Evolutionary conservation across 148 eudicot genomes (phyloP), one percentile per base, ranked within the genome.

Genomic region (Persicaria maculosa): DNA sequence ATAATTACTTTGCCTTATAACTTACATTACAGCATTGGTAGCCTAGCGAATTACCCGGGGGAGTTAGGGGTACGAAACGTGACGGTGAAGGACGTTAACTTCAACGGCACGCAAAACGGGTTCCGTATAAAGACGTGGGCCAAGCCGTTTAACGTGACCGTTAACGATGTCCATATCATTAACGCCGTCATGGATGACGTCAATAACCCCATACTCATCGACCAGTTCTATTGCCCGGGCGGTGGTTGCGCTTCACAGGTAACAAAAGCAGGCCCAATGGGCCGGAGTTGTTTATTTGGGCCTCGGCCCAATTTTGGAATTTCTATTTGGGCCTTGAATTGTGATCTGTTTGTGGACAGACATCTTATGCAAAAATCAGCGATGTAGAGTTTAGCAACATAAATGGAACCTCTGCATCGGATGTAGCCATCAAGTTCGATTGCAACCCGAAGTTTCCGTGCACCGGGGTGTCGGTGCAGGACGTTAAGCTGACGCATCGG

Each of bases 51-150:
- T 0, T 43, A 57, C 1, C 47, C 59, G 15, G 82, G 85, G 12
- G 84, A 79, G 47, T 62, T 57, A 15, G 73, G 76, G 3, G 90
- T 88, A 14, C 76, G 76, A 43, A 85, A 86, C 76, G 87, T 88
- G 53, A 88, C 88, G 0, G 90, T 83, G 16, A 81, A 70, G 44
- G 82, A 85, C 48, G 76, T 80, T 74, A 77, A 78, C 5, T 81
- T 92, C 4, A 43, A 20, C 1, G 88, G 84, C 1, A 86, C 97
- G 2, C 43, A 79, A 9, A 90, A 88, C 61, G 97, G 97, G 52
- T n/a, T 88, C 0, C 80, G 94, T 53, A 90, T 90, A 68, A 92
- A 90, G 80, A 87, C 95, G 0, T 89, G 80, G 81, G 72, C 91
- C 4, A 80, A 46, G 2, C 80, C 89, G 5, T 40, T 1, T 5